Evolutionary conservation across 176 grass and related monocot species (phyloP).

Genomic region (Hordeum vulgare): DNA sequence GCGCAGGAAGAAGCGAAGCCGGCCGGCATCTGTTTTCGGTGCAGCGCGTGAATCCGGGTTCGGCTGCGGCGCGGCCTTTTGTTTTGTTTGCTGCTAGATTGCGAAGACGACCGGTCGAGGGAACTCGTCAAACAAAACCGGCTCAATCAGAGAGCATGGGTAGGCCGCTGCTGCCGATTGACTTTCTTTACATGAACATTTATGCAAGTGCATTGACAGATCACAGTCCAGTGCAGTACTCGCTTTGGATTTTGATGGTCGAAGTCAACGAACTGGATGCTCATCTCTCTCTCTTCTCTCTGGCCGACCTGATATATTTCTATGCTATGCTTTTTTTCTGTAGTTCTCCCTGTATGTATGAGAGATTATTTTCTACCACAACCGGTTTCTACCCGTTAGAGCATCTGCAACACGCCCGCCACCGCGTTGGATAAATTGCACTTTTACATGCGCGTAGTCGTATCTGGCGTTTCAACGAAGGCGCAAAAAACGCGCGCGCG

Average conservation of each 20-base stretch:
- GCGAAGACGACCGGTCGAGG: background rate
- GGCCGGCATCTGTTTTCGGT: background rate
- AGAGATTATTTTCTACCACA: too few species aligned
- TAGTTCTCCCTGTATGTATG: too few species aligned
- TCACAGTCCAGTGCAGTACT: background rate
- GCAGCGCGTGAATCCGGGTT: slow-evolving; percentile 10
- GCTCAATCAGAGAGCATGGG: background rate
- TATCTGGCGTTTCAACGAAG: too few species aligned
- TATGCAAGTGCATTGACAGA: background rate
- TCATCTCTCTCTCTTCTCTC: too few species aligned
- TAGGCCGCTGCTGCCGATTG: background rate
- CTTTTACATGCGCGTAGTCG: too few species aligned
- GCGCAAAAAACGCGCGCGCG: too few species aligned
- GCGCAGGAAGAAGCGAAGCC: background rate
- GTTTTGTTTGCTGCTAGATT: background rate
- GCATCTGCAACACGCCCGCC: too few species aligned
- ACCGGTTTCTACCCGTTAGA: too few species aligned
- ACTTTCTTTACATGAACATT: background rate
- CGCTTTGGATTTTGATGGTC: background rate
- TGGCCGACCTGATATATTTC: too few species aligned
- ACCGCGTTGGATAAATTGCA: too few species aligned
- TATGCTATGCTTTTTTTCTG: too few species aligned
- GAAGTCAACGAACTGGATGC: background rate
- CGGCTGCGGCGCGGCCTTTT: background rate
- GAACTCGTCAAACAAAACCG: slow-evolving; percentile 9